Percentiles rank a stretch among this genome's conserved stretches.
Evolutionary conservation across 2,329 filamentous ascomycete genomes (phyloP).

Genomic region (Arthrobotrys pseudoclavata): DNA sequence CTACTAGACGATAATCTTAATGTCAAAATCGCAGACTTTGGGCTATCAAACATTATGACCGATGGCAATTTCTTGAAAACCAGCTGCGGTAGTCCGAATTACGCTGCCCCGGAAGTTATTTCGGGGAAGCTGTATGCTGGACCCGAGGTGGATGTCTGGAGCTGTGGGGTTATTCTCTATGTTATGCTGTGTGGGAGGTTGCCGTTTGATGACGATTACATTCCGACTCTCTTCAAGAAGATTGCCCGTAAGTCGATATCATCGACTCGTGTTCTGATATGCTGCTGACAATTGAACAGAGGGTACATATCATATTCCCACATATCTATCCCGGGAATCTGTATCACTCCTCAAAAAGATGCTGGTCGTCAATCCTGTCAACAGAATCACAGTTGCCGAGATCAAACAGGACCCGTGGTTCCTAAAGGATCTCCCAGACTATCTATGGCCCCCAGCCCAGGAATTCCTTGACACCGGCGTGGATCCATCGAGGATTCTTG

Average conservation of each 20-base stretch:
- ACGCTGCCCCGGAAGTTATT: slow-evolving; percentile 97
- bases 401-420: slow-evolving; percentile 97
- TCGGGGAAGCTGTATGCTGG: slow-evolving; percentile 97
- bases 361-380: slow-evolving; percentile 94
- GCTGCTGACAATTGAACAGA: slow-evolving; percentile 59
- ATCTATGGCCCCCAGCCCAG: slow-evolving; percentile 87
- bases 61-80: slow-evolving; percentile 99
- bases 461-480: slow-evolving; percentile 95
- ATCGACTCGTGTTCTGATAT: background rate
- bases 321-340: slow-evolving; percentile 89
- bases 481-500: slow-evolving; percentile 79
- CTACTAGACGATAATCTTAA: slow-evolving; percentile 95
- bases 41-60: slow-evolving; percentile 99
- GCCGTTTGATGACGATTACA: slow-evolving; percentile 98
- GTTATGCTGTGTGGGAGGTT: slow-evolving; percentile 84
- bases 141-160: slow-evolving; percentile 98
- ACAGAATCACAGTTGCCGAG: slow-evolving; percentile 92
- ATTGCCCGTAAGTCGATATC: slow-evolving; percentile 76
- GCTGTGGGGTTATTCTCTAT: slow-evolving; percentile 90
- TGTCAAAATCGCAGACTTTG: slow-evolving; percentile 99
- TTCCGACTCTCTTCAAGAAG: slow-evolving; percentile 96
- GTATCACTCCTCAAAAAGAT: slow-evolving; percentile 87
- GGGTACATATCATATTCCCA: slow-evolving; percentile 91
- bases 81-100: slow-evolving; percentile 97
- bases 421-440: slow-evolving; percentile 83